phyloP scores from a whole-genome alignment of 1,284 basidiomycete genomes.

The Malassezia caprae region DNA sequence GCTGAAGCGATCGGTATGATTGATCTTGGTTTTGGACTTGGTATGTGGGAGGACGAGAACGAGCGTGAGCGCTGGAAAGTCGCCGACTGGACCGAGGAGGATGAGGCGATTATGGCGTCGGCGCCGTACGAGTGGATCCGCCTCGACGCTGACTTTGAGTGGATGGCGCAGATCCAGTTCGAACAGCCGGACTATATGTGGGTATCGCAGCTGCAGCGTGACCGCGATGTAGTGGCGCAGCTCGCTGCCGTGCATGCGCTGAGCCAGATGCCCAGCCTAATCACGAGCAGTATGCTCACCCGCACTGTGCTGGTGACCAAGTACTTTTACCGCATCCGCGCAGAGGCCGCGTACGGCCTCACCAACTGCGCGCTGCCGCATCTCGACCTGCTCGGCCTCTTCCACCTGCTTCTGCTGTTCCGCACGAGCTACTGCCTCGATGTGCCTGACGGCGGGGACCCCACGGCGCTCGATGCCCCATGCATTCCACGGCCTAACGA shows the following conservation, averaged over 20 bases:
- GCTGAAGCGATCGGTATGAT: slow-evolving; percentile 87
- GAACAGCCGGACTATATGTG: slow-evolving; percentile 98
- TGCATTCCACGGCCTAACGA: slow-evolving; percentile 88
- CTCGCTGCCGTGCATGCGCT: slow-evolving; percentile 51
- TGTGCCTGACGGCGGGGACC: slow-evolving; percentile 22
- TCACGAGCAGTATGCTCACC: slow-evolving; percentile 80
- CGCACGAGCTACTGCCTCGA: slow-evolving; percentile 71
- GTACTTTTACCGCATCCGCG: slow-evolving; percentile 93
- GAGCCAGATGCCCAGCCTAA: slow-evolving; percentile 67
- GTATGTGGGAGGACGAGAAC: slow-evolving; percentile 70
- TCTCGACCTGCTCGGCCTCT: slow-evolving; percentile 77
- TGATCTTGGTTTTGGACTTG: slow-evolving; percentile 88
- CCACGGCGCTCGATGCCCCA: slow-evolving; percentile 51
- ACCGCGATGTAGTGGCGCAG: slow-evolving; percentile 86
- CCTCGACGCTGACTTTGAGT: slow-evolving; percentile 97
- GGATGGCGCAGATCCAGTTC: slow-evolving; percentile 84
- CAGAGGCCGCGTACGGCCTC: slow-evolving; percentile 80
- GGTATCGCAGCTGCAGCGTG: slow-evolving; percentile 90
- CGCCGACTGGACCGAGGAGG: slow-evolving; percentile 94
- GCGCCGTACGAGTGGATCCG: slow-evolving; percentile 97
- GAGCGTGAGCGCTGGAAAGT: slow-evolving; percentile 80
- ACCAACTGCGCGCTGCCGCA: slow-evolving; percentile 73
- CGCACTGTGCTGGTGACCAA: slow-evolving; percentile 88
- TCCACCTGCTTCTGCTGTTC: slow-evolving; percentile 92
- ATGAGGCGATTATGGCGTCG: slow-evolving; percentile 73